Percentiles rank a stretch among this genome's conserved stretches.
Conservation (phyloP, 176 grass and related monocot genomes). For the Zea luxurians region DNA sequence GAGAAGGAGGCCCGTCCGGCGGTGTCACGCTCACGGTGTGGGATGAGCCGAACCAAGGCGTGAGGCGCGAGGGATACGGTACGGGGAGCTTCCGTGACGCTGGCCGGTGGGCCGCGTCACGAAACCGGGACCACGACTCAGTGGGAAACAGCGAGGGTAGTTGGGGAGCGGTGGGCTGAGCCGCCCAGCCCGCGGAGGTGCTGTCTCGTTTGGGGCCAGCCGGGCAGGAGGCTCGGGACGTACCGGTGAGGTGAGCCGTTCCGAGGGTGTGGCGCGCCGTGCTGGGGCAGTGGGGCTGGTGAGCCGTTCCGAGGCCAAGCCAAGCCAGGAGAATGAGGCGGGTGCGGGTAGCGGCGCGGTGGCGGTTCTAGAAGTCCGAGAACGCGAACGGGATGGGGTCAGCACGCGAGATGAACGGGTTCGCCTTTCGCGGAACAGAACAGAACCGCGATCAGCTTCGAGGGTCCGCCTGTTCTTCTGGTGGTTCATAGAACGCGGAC, state of each 20-base stretch:
- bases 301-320: too few relatives aligned
- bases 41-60: neutral
- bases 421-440: neutral
- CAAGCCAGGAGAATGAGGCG: too few relatives aligned
- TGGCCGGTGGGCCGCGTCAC: neutral
- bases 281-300: neutral
- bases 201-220: neutral
- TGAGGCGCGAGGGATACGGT: too few relatives aligned
- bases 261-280: neutral
- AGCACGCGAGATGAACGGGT: neutral
- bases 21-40: neutral
- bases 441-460: neutral
- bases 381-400: neutral
- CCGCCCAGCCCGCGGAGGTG: neutral
- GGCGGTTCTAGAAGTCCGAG: conserved; percentile 24
- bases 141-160: neutral
- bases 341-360: neutral
- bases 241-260: too few relatives aligned
- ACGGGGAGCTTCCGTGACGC: neutral
- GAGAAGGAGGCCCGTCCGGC: too few relatives aligned
- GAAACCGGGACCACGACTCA: neutral
- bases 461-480: neutral
- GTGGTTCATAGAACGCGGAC: neutral
- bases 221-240: neutral
- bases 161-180: neutral